These are phyloP conservation scores for Globisporangium echinulatum DNA, from an alignment of 352 stramenopile genomes.

Conservation along the genomic window DNA sequence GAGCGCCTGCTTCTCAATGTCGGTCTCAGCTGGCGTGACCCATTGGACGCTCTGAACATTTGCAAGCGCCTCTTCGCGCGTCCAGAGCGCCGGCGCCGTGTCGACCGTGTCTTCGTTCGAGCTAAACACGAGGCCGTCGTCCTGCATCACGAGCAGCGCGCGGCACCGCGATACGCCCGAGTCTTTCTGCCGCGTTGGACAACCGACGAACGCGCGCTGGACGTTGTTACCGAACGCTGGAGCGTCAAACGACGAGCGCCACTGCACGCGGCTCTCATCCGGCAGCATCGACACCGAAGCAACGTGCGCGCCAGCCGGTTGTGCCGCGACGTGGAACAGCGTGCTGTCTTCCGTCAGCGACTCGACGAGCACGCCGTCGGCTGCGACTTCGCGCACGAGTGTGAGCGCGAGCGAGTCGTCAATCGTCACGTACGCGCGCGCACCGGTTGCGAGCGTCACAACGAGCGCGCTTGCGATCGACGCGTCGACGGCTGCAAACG, in stretches of 20 bases:
- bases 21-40: conserved; percentile 70
- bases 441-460: conserved; percentile 40
- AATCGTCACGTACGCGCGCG: conserved; percentile 54
- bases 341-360: conserved; percentile 47
- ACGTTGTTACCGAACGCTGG: conserved; percentile 43
- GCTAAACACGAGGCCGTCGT: conserved; percentile 66
- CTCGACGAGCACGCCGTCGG: conserved; percentile 37
- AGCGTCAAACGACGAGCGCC: conserved; percentile 45
- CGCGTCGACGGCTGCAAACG: conserved; percentile 33
- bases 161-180: conserved; percentile 29
- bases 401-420: conserved; percentile 28
- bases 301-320: conserved; percentile 17
- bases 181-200: conserved; percentile 55
- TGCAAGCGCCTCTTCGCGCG: conserved; percentile 72
- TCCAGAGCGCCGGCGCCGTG: conserved; percentile 32
- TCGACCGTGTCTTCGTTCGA: conserved; percentile 40
- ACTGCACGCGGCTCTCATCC: conserved; percentile 23
- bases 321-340: conserved; percentile 44
- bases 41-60: conserved; percentile 73
- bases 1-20: conserved; percentile 69
- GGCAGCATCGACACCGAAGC: conserved; percentile 35
- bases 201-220: conserved; percentile 44
- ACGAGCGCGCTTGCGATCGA: conserved; percentile 43
- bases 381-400: conserved; percentile 30
- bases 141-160: conserved; percentile 60